Evolutionary conservation across 2,329 filamentous ascomycete genomes (phyloP).

Genomic region (Parascedosporium putredinis): DNA sequence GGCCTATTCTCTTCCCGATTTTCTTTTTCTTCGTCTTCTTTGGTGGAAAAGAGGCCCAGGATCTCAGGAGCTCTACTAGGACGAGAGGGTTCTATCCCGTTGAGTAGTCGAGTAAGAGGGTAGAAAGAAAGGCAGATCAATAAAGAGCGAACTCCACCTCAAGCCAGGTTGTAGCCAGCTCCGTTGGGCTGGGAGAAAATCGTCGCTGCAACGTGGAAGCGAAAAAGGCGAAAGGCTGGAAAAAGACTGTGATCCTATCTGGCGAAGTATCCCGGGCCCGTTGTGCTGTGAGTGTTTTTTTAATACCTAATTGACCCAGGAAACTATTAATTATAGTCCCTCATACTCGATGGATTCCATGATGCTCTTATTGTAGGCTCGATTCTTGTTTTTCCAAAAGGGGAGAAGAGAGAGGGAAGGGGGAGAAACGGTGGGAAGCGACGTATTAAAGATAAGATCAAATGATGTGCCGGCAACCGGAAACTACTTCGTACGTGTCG

Average conservation of each 20-base stretch:
- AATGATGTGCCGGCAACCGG: background rate
- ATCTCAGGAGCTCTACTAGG: too few relatives aligned
- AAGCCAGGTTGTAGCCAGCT: too few relatives aligned
- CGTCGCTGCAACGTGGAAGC: too few relatives aligned
- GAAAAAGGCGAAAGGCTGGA: too few relatives aligned
- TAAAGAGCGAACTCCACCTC: too few relatives aligned
- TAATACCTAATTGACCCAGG: background rate
- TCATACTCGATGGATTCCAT: slow-evolving; percentile 4
- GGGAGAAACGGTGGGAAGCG: background rate
- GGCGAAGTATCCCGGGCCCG: background rate
- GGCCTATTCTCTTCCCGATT: too few relatives aligned
- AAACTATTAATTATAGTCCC: slow-evolving; percentile 1
- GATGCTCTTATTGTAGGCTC: background rate
- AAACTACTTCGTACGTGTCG: slow-evolving; percentile 3
- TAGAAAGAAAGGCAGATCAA: too few relatives aligned
- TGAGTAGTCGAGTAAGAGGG: too few relatives aligned
- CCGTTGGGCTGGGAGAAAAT: too few relatives aligned
- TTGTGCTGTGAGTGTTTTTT: background rate
- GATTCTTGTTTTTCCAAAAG: background rate
- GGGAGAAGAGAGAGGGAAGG: background rate
- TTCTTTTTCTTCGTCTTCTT: background rate
- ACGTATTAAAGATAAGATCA: background rate
- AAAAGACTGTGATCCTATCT: background rate
- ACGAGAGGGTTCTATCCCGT: too few relatives aligned
- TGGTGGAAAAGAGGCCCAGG: background rate